phyloP scores from a whole-genome alignment of 768 basidiomycete genomes.

The Lactarius vividus region DNA sequence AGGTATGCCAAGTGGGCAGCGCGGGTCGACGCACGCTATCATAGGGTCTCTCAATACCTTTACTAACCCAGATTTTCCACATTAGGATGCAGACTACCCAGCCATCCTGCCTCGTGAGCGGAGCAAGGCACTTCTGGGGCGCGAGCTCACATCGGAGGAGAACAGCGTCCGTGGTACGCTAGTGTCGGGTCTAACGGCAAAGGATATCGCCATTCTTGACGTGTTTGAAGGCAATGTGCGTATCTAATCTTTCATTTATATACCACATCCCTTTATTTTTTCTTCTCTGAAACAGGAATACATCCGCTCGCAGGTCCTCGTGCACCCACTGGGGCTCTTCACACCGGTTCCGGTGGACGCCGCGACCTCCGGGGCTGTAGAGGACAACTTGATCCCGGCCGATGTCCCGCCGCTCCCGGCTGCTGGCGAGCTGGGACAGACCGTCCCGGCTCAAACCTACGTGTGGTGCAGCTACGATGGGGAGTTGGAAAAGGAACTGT shows the following conservation, averaged over 20 bases:
- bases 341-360: slow-evolving; percentile 30
- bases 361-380: slow-evolving; percentile 17
- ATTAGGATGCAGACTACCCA: slow-evolving; percentile 74
- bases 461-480: slow-evolving; percentile 51
- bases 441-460: slow-evolving; percentile 66
- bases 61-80: not conserved
- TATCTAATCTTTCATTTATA: slow-evolving; percentile 14
- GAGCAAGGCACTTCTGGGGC: slow-evolving; percentile 38
- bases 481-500: slow-evolving; percentile 56
- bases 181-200: slow-evolving; percentile 63
- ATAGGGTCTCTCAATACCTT: no score
- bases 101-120: slow-evolving; percentile 64
- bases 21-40: no score
- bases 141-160: slow-evolving; percentile 57
- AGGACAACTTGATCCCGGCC: slow-evolving; percentile 39
- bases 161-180: slow-evolving; percentile 74
- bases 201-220: slow-evolving; percentile 71
- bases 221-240: slow-evolving; percentile 77
- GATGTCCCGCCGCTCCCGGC: slow-evolving; percentile 44
- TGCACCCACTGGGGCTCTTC: slow-evolving; percentile 53
- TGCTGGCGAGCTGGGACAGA: slow-evolving; percentile 34
- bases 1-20: slow-evolving; percentile 39
- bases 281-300: slow-evolving; percentile 62
- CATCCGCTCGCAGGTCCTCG: slow-evolving; percentile 47
- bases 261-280: not conserved